These are phyloP conservation scores for Geosmithia morbida DNA, from an alignment of 2,329 filamentous ascomycete genomes.

Conservation along the genomic window DNA sequence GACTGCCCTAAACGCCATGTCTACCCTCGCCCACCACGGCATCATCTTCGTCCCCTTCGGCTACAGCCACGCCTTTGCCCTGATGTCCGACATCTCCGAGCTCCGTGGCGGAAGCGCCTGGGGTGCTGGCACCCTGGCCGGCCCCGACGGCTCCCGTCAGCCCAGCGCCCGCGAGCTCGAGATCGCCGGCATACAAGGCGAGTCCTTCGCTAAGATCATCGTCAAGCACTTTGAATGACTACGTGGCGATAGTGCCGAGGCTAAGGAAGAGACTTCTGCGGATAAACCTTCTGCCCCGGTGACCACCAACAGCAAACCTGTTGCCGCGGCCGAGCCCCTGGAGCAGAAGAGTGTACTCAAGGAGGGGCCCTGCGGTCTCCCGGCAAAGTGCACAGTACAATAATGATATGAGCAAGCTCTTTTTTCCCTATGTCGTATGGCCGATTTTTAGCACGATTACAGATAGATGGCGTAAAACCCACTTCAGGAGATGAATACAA, in stretches of 20 bases:
- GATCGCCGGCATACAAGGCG: constrained; percentile 71
- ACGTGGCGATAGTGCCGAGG: constrained; percentile 37
- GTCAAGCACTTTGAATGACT: constrained; percentile 66
- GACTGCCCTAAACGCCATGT: constrained; percentile 68
- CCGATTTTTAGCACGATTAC: background rate
- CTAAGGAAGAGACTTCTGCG: constrained; percentile 5
- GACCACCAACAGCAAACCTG: constrained; percentile 2
- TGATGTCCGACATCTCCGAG: constrained; percentile 59
- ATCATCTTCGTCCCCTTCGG: constrained; percentile 94
- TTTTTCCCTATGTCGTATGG: background rate
- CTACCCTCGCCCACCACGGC: constrained; percentile 82
- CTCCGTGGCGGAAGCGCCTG: constrained; percentile 78
- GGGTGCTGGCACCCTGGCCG: constrained; percentile 87
- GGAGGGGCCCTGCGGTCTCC: constrained; percentile 64
- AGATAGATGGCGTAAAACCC: background rate
- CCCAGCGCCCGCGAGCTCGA: constrained; percentile 62
- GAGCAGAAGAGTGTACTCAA: constrained; percentile 31
- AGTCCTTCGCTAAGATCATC: constrained; percentile 67
- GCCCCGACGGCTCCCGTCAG: constrained; percentile 67
- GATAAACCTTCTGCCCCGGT: constrained; percentile 7
- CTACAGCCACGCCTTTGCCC: constrained; percentile 65
- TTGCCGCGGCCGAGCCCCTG: constrained; percentile 3
- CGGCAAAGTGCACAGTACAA: constrained; percentile 45
- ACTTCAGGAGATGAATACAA: background rate
- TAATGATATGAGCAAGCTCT: background rate